Evolutionary conservation across 2,329 filamentous ascomycete species (phyloP), one percentile per base, ranked within the genome.

Genomic region (Chrysoporthe cubensis): DNA sequence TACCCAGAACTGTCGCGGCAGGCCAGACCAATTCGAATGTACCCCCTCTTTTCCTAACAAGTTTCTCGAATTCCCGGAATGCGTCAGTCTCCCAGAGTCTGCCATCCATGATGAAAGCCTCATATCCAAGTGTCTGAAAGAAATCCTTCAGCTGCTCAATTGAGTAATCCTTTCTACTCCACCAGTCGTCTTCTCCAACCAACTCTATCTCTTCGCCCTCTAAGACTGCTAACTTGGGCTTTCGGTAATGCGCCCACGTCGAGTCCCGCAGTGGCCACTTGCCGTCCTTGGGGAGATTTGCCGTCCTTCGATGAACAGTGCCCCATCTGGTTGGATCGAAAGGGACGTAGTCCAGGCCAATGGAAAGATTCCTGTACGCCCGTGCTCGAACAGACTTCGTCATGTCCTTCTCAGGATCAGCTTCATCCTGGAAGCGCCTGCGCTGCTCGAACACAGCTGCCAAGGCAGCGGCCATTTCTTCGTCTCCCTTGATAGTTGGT

Each of bases 71-170:
- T 6, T 16, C 5, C 43, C 44, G 16, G 34, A 65, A 65, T 13
- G 56, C 56, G 3, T 65, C 63, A 18, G 56, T 65, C 32, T 65
- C 54, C 63, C 63, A 65, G 1, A 65, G n/a, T 8, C 18, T 42
- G 18, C 63, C 63, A 18, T 65, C 54, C 63, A 65, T 65, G 43
- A 65, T 56, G 42, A 65, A 65, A 4, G 63, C 18, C 63, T 65
- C 63, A 42, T 65, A 65, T 6, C 63, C 63, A 5, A 65, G 56
- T 8, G 63, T 65, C 43, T 65, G 63, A 14, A 65, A 60, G n/a
- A 65, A 65, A 13, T 65, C 63, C 63, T 65, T 65, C 26, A 65
- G 63, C 14, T 65, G 63, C 21, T 65, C 63, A 14, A 65, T 32
- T 3, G 54, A 26, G 21, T 65, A 65, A 5, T 14, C 43, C n/a